Conservation (phyloP, 495 filamentous ascomycete species). For the Penicillium daleae region DNA sequence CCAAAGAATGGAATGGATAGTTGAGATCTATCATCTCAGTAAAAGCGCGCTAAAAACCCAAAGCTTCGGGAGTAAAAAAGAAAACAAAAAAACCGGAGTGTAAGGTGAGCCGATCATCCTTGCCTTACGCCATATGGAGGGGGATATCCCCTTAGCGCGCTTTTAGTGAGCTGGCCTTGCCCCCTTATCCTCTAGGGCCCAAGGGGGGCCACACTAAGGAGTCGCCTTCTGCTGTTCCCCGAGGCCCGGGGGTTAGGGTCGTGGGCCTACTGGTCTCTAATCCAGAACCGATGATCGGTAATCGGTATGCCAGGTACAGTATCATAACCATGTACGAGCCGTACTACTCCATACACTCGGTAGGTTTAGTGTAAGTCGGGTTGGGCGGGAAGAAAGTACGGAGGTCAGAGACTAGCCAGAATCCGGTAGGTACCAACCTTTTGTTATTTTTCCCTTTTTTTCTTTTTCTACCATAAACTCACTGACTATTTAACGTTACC, state of each 20-base stretch:
- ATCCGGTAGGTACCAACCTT: slow-evolving; percentile 9
- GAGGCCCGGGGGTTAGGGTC: slow-evolving; percentile 42
- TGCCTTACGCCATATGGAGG: slow-evolving; percentile 36
- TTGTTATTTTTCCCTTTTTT: neutral
- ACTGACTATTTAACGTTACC: neutral
- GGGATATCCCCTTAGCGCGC: slow-evolving; percentile 36
- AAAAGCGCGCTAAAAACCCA: slow-evolving; percentile 45
- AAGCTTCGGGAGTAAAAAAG: slow-evolving; percentile 40
- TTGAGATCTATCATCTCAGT: slow-evolving; percentile 54
- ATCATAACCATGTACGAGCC: neutral
- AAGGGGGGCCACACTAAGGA: slow-evolving; percentile 25
- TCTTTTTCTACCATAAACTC: neutral
- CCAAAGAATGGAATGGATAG: slow-evolving; percentile 14
- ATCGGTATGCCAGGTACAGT: slow-evolving; percentile 14
- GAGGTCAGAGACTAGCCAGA: neutral
- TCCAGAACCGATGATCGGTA: slow-evolving; percentile 19
- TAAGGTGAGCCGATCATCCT: slow-evolving; percentile 40
- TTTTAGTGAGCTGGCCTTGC: slow-evolving; percentile 17
- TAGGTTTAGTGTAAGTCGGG: neutral
- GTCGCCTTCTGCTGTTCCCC: slow-evolving; percentile 42
- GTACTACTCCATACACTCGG: slow-evolving; percentile 1
- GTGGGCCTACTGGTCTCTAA: slow-evolving; percentile 36
- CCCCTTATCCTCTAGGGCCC: neutral
- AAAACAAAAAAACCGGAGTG: slow-evolving; percentile 13
- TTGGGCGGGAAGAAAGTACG: slow-evolving; percentile 3